Evolutionary conservation across 2,329 filamentous ascomycete species (phyloP), one percentile per base, ranked within the genome.

Genomic region (Tolypocladium tundrense): DNA sequence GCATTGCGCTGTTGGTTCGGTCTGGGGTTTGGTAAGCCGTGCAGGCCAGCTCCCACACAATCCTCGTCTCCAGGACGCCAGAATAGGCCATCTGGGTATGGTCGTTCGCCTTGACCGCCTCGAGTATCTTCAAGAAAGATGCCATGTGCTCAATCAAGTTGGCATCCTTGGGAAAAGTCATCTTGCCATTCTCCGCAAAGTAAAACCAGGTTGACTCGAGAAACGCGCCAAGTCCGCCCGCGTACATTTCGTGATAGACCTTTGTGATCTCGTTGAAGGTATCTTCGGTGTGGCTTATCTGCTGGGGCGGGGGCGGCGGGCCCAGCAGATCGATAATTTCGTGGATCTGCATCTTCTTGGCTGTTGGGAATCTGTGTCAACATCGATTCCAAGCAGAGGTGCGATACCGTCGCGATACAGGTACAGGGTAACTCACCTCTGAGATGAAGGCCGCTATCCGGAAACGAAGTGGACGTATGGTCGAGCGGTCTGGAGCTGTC

Each of bases 151-250:
- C 83, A 64, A 88, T 77, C n/a, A 90, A 75, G 35, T 76, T 73
- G 35, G 77, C 73, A 67, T 88, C 77, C 54, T 75, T 72, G 57
- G 75, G 75, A 58, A 84, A 73, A n/a, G 76, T 68, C 67, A 73
- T 75, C 43, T 74, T 69, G 55, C 75, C 70, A 59, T 75, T 72
- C 16, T 77, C 78, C 53, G 69, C 69, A 53, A 79, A 76, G 60
- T 77, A 83, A 73, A 90, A 97, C 92, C 92, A 97, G 35, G 79
- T 81, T 8, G 90, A 89, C 70, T 97, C 92, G 61, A 95, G 82
- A 61, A 94, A 87, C 54, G 82, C 81, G 70, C 90, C 86, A 53
- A 94, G 81, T 9, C 85, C 88, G 1, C 81, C 82, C 4, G 86
- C 88, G 70, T 94, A 95, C 62, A 91, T 86, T 63, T 87, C 86